Base-by-base conservation (phyloP, 306 rosid species). In the Glycyrrhiza uralensis region DNA sequence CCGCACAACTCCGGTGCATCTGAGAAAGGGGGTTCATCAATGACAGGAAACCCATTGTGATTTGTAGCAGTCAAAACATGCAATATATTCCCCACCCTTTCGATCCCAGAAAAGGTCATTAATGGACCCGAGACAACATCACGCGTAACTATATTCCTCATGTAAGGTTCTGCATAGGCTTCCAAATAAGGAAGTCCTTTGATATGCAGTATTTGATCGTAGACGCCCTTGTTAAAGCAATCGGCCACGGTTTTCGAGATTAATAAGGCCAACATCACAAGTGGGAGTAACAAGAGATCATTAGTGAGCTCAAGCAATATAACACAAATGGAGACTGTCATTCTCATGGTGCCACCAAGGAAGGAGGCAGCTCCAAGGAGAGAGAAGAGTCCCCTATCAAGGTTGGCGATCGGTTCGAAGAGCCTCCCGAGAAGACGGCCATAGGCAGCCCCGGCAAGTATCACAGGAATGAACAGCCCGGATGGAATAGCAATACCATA, bases 311-410 rank as follows among this genome's bases (percentile, higher is more conserved):
- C 98, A 33, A 94, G 97, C 75, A 94, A 80, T 79, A 94, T 94
- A 70, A 94, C 69, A 74, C 98, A 91, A 13, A 94, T 36, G 39
- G 97, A 94, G 33, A 94, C 98, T 3, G 98, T 94, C 98, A 94
- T 94, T 78, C 98, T 89, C 98, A 94, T 94, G 62, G 97, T 94
- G 55, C 98, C 98, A 41, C 98, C 98, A 35, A 92, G 98, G 76
- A 92, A 85, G 38, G 96, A 88, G 4, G 98, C 95, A 17, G 98
- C 92, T 71, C 98, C 98, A 36, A 92, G 96, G 72, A 92, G 90
- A 46, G 98, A 87, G 65, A 86, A 92, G 72, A 92, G 82, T 52
- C 96, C 92, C 0, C 77, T 62, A 57, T 92, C 98, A 41, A 92
- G 95, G 5, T 58, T 57, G 2, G 86, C 66, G 32, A 86, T 13